phyloP scores from a whole-genome alignment of 108 stramenopile species.

The Discostella stelligeroides region DNA sequence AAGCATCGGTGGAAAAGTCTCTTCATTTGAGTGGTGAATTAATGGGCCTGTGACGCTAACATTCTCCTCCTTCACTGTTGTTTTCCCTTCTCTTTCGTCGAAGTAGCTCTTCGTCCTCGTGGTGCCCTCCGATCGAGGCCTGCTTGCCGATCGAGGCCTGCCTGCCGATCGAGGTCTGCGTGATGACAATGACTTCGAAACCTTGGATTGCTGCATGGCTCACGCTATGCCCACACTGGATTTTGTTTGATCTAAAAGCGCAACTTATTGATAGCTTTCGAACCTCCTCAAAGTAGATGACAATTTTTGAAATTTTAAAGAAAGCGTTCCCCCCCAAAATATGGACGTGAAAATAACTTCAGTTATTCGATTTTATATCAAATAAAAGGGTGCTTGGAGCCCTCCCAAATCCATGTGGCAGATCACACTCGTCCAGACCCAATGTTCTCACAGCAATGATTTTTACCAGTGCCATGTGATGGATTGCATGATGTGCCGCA shows the following conservation, averaged over 20 bases:
- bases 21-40: slow-evolving; percentile 7
- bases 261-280: too few relatives aligned
- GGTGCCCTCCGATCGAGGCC: slow-evolving; percentile 22
- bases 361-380: slow-evolving; percentile 31
- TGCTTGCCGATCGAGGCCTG: slow-evolving; percentile 14
- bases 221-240: too few relatives aligned
- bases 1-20: slow-evolving; percentile 1
- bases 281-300: too few relatives aligned
- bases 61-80: background rate
- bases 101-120: slow-evolving; percentile 39
- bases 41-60: slow-evolving; percentile 7
- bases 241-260: too few relatives aligned
- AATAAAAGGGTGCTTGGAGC: slow-evolving; percentile 81
- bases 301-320: too few relatives aligned
- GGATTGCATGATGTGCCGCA: slow-evolving; percentile 91
- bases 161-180: too few relatives aligned
- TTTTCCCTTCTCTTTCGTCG: slow-evolving; percentile 14
- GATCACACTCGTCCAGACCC: slow-evolving; percentile 49
- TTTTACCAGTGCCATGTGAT: slow-evolving; percentile 92
- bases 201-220: too few relatives aligned
- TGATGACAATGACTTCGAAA: too few relatives aligned
- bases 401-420: slow-evolving; percentile 75
- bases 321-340: background rate
- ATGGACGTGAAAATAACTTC: background rate
- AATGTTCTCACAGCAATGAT: slow-evolving; percentile 68